Conservation (phyloP, 805 yeast genomes). For the Spathaspora arborariae region DNA sequence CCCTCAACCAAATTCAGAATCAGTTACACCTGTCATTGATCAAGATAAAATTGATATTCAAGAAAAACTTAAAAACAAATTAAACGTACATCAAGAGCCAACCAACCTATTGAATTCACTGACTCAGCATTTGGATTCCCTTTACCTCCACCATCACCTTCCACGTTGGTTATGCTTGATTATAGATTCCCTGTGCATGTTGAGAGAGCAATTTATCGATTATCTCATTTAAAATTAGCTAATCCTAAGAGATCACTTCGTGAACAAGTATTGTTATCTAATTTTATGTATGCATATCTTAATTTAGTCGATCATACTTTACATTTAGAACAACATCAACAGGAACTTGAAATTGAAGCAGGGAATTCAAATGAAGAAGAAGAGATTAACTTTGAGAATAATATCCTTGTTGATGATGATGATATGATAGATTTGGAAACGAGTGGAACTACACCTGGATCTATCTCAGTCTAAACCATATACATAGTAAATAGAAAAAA, state of each 20-base stretch:
- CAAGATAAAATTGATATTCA: conserved; percentile 34
- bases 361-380: conserved; percentile 10
- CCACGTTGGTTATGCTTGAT: conserved; percentile 77
- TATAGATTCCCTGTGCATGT: conserved; percentile 91
- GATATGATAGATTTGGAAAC: conserved; percentile 19
- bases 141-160: conserved; percentile 71
- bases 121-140: conserved; percentile 90
- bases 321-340: conserved; percentile 51
- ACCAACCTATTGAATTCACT: conserved; percentile 47
- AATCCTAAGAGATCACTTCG: conserved; percentile 87
- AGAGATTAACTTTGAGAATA: conserved; percentile 7
- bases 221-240: conserved; percentile 89
- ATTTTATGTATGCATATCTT: conserved; percentile 96
- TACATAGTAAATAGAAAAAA: neutral
- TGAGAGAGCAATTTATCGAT: conserved; percentile 90
- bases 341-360: conserved; percentile 2
- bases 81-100: conserved; percentile 37
- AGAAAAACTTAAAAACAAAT: conserved; percentile 42
- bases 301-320: conserved; percentile 90
- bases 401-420: conserved; percentile 6
- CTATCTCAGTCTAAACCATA: neutral
- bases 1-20: neutral
- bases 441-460: neutral
- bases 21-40: conserved; percentile 8
- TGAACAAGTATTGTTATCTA: conserved; percentile 89